These are phyloP conservation scores for Neurospora sp. DNA, from an alignment of 495 filamentous ascomycete genomes.

Conservation along the genomic window DNA sequence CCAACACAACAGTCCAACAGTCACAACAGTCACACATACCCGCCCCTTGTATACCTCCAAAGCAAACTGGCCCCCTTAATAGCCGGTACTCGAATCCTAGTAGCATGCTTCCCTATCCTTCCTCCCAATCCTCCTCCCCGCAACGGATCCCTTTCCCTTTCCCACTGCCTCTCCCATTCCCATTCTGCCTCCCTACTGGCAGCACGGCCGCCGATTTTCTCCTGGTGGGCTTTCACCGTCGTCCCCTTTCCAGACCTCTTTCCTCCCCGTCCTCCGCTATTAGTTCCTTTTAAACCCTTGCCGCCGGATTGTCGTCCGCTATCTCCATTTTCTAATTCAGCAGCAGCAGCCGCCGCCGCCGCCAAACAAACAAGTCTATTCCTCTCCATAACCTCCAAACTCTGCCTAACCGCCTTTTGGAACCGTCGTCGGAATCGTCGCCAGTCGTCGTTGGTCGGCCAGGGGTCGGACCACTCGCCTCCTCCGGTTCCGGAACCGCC, in stretches of 20 bases:
- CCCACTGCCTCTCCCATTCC: constrained; percentile 1
- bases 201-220: not conserved
- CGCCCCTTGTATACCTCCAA: constrained; percentile 24
- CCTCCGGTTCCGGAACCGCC: constrained; percentile 5
- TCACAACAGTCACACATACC: constrained; percentile 10
- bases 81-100: constrained; percentile 10
- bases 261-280: not conserved
- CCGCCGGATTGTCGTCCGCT: too few relatives aligned
- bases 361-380: not conserved
- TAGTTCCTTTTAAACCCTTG: not conserved
- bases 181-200: not conserved
- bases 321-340: too few relatives aligned
- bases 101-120: not conserved
- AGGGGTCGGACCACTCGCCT: constrained; percentile 29
- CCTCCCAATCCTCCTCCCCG: not conserved
- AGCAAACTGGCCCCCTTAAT: constrained; percentile 26
- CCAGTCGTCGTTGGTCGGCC: constrained; percentile 33
- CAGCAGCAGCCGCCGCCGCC: not conserved
- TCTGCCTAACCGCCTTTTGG: constrained; percentile 19
- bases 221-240: not conserved
- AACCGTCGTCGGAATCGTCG: constrained; percentile 26
- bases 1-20: not conserved
- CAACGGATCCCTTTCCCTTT: not conserved
- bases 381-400: constrained; percentile 13
- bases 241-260: not conserved